Base-by-base conservation (phyloP, 169 alveolate genomes). In the Miamiensis avidus region DNA sequence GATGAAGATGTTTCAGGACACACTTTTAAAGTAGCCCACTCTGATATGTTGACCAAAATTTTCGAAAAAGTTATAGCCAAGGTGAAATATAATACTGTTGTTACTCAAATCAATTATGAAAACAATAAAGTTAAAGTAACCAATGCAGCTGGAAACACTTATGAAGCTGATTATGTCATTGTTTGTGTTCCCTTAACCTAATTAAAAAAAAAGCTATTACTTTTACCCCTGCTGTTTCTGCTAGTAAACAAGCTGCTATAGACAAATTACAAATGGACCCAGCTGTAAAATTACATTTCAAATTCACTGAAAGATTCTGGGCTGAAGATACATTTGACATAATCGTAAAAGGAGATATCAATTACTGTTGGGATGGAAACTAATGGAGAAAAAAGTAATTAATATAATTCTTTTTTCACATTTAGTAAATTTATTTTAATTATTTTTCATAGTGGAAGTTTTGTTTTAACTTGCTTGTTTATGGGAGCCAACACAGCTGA, bases 231-330 rank as follows among this genome's bases (percentile, higher is more conserved):
- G 33, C 69, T 33, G 34, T 78, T 0, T 74, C 83, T 34, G 69
- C 28, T 33, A 74, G 34, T 4, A 78, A 78, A 29, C 28, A 78
- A 65, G 34, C 25, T 27, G 83, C 83, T 0, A 78, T 78, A 29
- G 31, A 78, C 32, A 28, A 31, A n/a, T 78, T 78, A 27, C 34
- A 78, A 34, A 78, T 78, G 83, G 83, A 74, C 28, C 32, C 31
- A 33, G 83, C 75, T 27, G 83, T 69, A 33, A 78, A 78, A 26
- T 28, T 78, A 26, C 74, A 33, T 27, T 31, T 78, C 34, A 78
- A 27, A 78, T 78, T 78, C 33, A 78, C 32, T 29, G 74, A 34
- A n/a, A 78, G 74, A 34, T 78, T 78, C 15, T 78, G 83, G 83
- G 75, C 83, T 33, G 74, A 78, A 33, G 34, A 34, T 20, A 27